A percentile compares a stretch with the other conserved stretches of the same genome.
Conservation (phyloP, 176 grass and related monocot genomes). For the Ensete glaucum region DNA sequence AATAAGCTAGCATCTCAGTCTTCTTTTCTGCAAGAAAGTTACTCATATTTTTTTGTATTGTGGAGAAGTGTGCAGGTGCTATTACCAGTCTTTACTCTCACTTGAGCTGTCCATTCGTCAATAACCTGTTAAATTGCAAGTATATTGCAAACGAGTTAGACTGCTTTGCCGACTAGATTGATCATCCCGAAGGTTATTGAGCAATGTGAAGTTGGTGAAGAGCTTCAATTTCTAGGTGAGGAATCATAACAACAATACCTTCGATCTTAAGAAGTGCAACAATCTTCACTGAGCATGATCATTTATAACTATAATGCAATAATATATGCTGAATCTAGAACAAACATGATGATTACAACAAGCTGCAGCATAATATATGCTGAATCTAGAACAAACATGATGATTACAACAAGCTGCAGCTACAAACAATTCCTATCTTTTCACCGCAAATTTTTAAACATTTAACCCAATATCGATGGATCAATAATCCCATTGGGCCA, state of each 20-base stretch:
- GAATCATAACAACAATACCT: background rate
- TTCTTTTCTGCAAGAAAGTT: background rate
- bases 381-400: too few species aligned
- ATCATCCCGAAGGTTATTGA: background rate
- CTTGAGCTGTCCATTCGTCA: constrained; percentile 57
- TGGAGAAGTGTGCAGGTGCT: background rate
- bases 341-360: too few species aligned
- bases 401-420: too few species aligned
- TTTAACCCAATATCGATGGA: too few species aligned
- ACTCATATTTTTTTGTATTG: too few species aligned
- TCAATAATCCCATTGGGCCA: too few species aligned
- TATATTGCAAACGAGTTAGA: background rate
- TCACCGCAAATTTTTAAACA: too few species aligned
- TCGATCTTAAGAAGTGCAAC: background rate
- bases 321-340: background rate
- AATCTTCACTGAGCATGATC: background rate
- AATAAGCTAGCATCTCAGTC: background rate
- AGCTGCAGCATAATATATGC: background rate
- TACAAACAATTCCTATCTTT: too few species aligned
- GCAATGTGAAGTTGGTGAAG: background rate
- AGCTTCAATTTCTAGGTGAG: background rate
- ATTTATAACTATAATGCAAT: background rate
- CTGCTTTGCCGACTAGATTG: background rate
- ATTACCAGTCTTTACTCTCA: constrained; percentile 42
- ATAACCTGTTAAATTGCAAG: constrained; percentile 36